Evolutionary conservation across 2,329 filamentous ascomycete genomes (phyloP), one percentile per base, ranked within the genome.

Genomic region (Chaetomium sp.): DNA sequence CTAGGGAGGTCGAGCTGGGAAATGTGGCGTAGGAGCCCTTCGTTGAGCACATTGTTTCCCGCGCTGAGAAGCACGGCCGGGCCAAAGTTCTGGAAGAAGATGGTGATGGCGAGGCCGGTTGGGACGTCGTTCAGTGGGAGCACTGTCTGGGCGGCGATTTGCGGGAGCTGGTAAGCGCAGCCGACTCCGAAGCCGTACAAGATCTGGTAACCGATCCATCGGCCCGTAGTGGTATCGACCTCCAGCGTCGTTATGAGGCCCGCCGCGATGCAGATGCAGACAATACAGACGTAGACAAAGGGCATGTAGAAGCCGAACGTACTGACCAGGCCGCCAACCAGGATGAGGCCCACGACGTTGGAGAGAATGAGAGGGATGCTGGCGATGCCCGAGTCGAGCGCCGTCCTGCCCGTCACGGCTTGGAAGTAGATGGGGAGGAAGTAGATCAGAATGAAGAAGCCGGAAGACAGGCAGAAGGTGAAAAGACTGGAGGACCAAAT

Each of bases 201-300:
- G 53, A 21, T 21, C 19, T 38, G 29, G 31, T 38, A 56, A n/a
- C 53, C 53, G 53, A 56, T 35, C 53, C 53, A 56, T 13, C 25
- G 3, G n/a, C n/a, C 7, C 3, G 19, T 21, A 16, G 12, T 38
- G n/a, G 53, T 56, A 12, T 56, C 53, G n/a, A 25, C 13, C 10
- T n/a, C n/a, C 1, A 33, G 23, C 1, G 53, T 56, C 2, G n/a
- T 23, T 3, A 38, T 35, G 5, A 56, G 53, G 4, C 53, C 53
- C 7, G 19, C 31, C n/a, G 31, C 53, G 31, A 56, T 8, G n/a
- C n/a, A 12, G n/a, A 21, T 16, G n/a, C 23, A 13, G n/a, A 56
- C 16, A 12, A 21, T 12, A 6, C 25, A n/a, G 10, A 42, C 31
- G 31, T 13, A 35, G n/a, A 56, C 38, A 29, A 38, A 56, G 16